Base-by-base conservation (phyloP, 805 yeast species). In the Saturnispora kantuleensis region DNA sequence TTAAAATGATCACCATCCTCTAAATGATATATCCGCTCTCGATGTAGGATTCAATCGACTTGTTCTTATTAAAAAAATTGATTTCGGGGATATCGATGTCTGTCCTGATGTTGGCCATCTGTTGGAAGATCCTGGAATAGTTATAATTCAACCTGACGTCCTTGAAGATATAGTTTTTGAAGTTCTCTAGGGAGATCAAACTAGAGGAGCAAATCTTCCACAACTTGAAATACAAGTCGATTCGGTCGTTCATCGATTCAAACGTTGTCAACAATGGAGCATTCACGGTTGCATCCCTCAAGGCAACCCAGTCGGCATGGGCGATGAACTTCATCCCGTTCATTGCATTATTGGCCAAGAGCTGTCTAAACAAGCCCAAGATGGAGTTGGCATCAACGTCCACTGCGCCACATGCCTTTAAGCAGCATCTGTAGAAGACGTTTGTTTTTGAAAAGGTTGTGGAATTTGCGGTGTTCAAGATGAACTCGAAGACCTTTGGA, bases 301-400 rank as follows among this genome's bases (percentile, higher is more conserved):
- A 62, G 2, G 90, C 83, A 34, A 85, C 81, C 90, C 90, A 84
- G 63, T 83, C 90, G 10, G 93, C 90, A 58, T 77, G 79, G 6
- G 90, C 88, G 52, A 84, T 79, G 57, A 79, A 81, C 34, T 62
- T 64, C 62, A 74, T 76, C 10, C 78, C 77, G 41, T 68, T 70
- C 38, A 62, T 63, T 31, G 71, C 74, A 47, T 80, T 78, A 50
- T 76, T 71, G 34, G 50, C 46, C 31, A 63, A 46, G 18, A 64
- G 52, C 37, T 61, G 62, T 46, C 60, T 50, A 48, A 60, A 64
- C 26, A 62, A 42, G 5, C 45, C 55, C 49, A 77, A 60, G 48
- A 86, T 80, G 46, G 76, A 81, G 8, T 63, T 64, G 38, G 74
- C 62, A 30, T 74, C 66, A 35, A 74, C 74, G 44, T 72, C 71